Evolutionary conservation across 108 stramenopile species (phyloP), one percentile per base, ranked within the genome.

Genomic region (Thalassiosira profunda): DNA sequence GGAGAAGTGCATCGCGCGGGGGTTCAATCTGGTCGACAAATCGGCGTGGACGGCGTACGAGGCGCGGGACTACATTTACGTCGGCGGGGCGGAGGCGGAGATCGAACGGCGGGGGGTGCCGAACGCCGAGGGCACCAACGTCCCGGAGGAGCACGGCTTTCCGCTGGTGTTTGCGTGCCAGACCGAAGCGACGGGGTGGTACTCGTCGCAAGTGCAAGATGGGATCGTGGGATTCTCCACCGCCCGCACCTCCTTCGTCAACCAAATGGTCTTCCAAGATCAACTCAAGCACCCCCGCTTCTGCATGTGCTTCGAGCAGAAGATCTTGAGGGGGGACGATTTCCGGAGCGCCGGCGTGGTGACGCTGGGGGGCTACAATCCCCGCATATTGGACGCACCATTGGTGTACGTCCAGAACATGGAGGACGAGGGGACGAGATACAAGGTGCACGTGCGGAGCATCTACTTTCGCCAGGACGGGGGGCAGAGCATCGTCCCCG

Each of bases 111-210:
- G 36, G 46, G 72, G 48, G 4, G 25, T 43, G 5, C 28, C 17
- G n/a, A 58, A 76, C 38, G 34, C 67, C 1, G 67, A 26, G 1
- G 57, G 66, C 10, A 58, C 72, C 2, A 47, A 58, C 30, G 70
- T 54, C 8, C 28, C 76, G 0, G 54, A 68, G 17, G 5, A 18
- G 30, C 34, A 45, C 51, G 80, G 76, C 17, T 84, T 84, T 59
- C 80, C 80, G 3, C 26, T 81, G 51, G 58, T 66, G 47, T 84
- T 84, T 61, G 76, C 61, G 9, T 84, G 84, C 51, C 84, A 84
- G 69, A 80, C 73, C 28, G 56, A 81, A 52, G 66, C 72, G 10
- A 36, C 35, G 34, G 84, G 84, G 24, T 81, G 57, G 49, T 84
- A 61, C 57, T 34, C 79, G 11, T 38, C 58, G 21, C 74, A 80